Evolutionary conservation across 2,329 filamentous ascomycete genomes (phyloP).

Genomic region (Fusarium secorum): DNA sequence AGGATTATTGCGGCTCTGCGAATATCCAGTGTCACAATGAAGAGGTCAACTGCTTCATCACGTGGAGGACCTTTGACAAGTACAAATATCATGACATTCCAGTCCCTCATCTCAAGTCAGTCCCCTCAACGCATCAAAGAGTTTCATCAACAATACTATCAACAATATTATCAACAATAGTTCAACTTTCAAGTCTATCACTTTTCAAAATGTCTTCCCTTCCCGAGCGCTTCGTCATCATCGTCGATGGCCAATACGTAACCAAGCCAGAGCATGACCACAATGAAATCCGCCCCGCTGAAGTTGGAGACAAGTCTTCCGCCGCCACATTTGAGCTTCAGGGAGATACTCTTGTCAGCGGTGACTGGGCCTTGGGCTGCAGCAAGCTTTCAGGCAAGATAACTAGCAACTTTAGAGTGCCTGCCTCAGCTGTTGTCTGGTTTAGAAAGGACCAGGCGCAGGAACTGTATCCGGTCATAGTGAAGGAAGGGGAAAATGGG

Average conservation of each 20-base stretch:
- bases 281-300: background rate
- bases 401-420: background rate
- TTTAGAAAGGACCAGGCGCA: background rate
- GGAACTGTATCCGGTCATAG: background rate
- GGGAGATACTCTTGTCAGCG: background rate
- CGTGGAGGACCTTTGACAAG: background rate
- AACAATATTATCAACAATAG: rapidly evolving
- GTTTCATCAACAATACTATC: background rate
- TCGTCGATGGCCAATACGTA: background rate
- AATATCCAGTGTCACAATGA: background rate
- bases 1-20: background rate
- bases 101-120: rapidly evolving
- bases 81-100: background rate
- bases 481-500: background rate
- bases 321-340: background rate
- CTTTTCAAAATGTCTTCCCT: background rate
- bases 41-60: background rate
- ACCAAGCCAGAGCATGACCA: background rate
- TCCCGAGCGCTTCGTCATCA: background rate
- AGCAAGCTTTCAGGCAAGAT: background rate
- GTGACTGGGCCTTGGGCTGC: background rate
- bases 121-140: rapidly evolving
- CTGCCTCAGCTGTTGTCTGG: background rate
- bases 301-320: background rate
- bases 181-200: background rate